Evolutionary conservation across 345 rosid species (phyloP).

Genomic region (Rhodomyrtus tomentosa): DNA sequence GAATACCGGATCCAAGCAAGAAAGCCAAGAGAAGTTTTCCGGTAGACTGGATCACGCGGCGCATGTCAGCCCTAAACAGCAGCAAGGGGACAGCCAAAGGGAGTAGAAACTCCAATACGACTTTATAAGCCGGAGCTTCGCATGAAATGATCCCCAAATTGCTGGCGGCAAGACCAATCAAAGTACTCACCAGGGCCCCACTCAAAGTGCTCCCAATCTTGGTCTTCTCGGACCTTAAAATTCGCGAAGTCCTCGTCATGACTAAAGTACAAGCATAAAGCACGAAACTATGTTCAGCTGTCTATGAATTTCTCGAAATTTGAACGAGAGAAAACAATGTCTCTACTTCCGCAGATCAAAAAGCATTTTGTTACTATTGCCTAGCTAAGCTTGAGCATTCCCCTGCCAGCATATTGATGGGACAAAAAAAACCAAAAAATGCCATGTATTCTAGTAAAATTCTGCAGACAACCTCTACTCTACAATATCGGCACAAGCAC

Average conservation of each 20-base stretch:
- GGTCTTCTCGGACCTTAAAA: slow-evolving; percentile 68
- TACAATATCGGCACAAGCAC: background rate
- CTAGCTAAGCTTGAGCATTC: background rate
- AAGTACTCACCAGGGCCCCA: slow-evolving; percentile 67
- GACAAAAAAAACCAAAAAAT: background rate
- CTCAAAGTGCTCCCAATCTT: slow-evolving; percentile 68
- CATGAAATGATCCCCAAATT: slow-evolving; percentile 57
- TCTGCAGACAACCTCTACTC: background rate
- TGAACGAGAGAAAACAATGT: background rate
- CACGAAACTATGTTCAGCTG: background rate
- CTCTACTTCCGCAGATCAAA: background rate
- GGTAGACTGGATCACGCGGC: slow-evolving; percentile 44
- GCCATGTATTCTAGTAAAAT: background rate
- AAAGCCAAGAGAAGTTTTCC: slow-evolving; percentile 67
- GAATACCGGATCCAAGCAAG: slow-evolving; percentile 60
- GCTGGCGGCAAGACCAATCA: slow-evolving; percentile 72
- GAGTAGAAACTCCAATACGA: slow-evolving; percentile 52
- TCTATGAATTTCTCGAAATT: background rate
- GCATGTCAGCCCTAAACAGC: slow-evolving; percentile 73
- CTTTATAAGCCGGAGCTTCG: slow-evolving; percentile 47
- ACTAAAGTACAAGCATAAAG: background rate
- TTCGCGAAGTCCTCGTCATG: background rate
- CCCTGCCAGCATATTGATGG: too few species aligned
- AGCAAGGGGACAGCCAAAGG: slow-evolving; percentile 66
- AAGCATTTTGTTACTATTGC: background rate